Base-by-base conservation (phyloP, 106 monocot genomes). In the Alisma plantagoaquatica region DNA sequence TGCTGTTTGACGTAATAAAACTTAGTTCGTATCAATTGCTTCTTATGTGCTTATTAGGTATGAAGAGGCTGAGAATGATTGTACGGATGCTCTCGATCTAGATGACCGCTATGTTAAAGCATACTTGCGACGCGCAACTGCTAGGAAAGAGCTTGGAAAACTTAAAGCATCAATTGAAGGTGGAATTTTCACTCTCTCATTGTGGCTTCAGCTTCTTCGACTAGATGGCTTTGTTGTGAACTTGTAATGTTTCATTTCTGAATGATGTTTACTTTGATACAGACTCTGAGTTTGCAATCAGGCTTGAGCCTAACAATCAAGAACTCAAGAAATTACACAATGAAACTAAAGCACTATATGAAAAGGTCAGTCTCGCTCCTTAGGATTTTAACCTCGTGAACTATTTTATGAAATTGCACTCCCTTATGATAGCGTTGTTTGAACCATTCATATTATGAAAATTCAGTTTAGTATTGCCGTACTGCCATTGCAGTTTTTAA, bases 41-140 rank as follows among this genome's bases (percentile, higher is more conserved):
- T n/a, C n/a, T n/a, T n/a, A n/a, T n/a, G n/a, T n/a, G n/a, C n/a
- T n/a, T 11, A 14, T 15, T 66, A 98, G 98, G 67, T 98, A 61
- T 71, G 62, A 79, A 72, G 98, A 98, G 41, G 81, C 89, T 48
- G 98, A 98, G 52, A 73, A 46, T 63, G 90, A 98, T 48, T 98
- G 98, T 69, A 85, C 85, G 16, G 89, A 98, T 55, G 98, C 98
- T 29, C 65, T 98, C 24, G 73, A 74, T 69, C 68, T 98, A 55
- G 98, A 98, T 70, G 98, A 98, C 56, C 81, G 85, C 17, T 98
- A 98, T 61, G 66, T 98, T 22, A 90, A 98, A 74, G 98, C 90
- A 76, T 98, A 98, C 61, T 98, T 90, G 11, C 84, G 98, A 17
- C 78, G 98, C 70, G 75, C 82, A 56, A 90, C 98, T 27, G 85